Conservation (phyloP, 257 asterid genomes). For the Plectranthus barbatus region DNA sequence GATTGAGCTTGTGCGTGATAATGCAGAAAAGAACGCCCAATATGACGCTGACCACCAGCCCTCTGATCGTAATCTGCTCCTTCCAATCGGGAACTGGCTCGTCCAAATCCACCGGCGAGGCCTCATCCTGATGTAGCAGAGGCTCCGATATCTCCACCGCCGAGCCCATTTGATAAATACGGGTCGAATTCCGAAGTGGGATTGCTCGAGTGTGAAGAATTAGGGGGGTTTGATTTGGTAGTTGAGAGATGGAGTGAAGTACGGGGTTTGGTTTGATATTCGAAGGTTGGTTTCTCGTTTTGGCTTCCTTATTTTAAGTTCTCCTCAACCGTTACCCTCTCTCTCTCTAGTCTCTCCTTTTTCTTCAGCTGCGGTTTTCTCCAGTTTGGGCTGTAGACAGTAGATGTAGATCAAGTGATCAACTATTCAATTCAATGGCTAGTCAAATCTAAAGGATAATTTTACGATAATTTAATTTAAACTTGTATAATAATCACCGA, state of each 20-base stretch:
- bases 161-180: slow-evolving; percentile 41
- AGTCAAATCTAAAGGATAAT: no score
- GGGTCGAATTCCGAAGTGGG: neutral
- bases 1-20: slow-evolving; percentile 87
- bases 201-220: neutral
- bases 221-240: neutral
- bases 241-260: slow-evolving; percentile 7
- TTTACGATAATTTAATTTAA: no score
- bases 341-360: no score
- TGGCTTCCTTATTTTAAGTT: neutral
- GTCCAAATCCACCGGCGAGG: slow-evolving; percentile 9
- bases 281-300: neutral
- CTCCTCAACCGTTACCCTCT: no score
- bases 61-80: slow-evolving; percentile 88
- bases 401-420: no score
- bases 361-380: no score
- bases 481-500: no score
- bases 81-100: slow-evolving; percentile 66
- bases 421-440: no score
- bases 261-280: neutral
- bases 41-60: slow-evolving; percentile 72
- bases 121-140: slow-evolving; percentile 29
- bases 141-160: slow-evolving; percentile 65
- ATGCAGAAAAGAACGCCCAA: slow-evolving; percentile 81
- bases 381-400: neutral